Percentiles rank a stretch among this genome's conserved stretches.
Conservation (phyloP, 805 yeast genomes). For the Kodamaea hsintzibuensis region DNA sequence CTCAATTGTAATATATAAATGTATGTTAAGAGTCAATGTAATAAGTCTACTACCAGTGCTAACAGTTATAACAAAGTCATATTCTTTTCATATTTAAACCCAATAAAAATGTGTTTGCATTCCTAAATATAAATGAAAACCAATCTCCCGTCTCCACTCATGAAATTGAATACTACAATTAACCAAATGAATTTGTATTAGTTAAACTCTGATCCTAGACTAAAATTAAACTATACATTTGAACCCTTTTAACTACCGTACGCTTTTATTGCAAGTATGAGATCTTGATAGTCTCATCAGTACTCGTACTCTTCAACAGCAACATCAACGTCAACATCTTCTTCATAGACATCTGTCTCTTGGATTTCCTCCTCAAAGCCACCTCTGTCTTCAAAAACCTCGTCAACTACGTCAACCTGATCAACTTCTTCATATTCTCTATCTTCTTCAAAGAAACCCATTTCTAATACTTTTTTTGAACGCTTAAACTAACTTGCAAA, state of each 20-base stretch:
- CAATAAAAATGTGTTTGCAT: too few species aligned
- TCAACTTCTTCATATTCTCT: not conserved
- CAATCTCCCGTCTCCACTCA: too few species aligned
- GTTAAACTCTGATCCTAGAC: not conserved
- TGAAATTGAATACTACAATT: not conserved
- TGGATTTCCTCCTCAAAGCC: not conserved
- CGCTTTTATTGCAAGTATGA: too few species aligned
- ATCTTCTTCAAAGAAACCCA: not conserved
- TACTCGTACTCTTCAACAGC: not conserved
- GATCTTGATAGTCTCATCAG: too few species aligned
- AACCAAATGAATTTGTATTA: not conserved
- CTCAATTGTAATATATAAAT: too few species aligned
- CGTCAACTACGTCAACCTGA: not conserved
- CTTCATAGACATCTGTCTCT: not conserved
- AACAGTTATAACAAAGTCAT: too few species aligned
- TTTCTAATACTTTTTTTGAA: not conserved
- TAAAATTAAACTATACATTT: not conserved
- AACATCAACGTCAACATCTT: not conserved
- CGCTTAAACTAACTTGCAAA: not conserved
- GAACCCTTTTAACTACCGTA: too few species aligned
- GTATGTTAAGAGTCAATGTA: too few species aligned
- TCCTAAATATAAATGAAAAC: too few species aligned
- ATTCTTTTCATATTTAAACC: too few species aligned
- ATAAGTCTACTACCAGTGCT: too few species aligned
- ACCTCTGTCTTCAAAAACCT: not conserved